A percentile compares a stretch with the other conserved stretches of the same genome.
These are phyloP conservation scores for Malus hybrid DNA, from an alignment of 331 rosid species.

Conservation along the genomic window DNA sequence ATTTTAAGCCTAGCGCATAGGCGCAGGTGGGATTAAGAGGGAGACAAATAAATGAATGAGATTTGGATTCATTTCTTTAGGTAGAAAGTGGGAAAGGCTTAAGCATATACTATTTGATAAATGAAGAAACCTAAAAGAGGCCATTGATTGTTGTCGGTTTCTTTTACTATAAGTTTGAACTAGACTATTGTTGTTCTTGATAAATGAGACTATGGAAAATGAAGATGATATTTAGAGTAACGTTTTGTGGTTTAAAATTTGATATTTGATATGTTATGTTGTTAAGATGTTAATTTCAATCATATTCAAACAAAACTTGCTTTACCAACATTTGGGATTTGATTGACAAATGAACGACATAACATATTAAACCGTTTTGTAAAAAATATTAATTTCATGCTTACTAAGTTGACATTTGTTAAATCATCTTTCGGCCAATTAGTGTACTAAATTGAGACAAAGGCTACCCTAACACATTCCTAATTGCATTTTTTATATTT, in stretches of 20 bases:
- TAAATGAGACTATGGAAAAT: not conserved
- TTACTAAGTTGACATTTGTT: not conserved
- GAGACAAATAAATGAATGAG: constrained; percentile 9
- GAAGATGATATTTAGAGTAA: not conserved
- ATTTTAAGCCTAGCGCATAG: constrained; percentile 11
- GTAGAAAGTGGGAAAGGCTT: constrained; percentile 18
- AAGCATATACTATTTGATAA: constrained; percentile 15
- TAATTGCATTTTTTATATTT: not conserved
- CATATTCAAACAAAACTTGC: not conserved
- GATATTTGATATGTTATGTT: not conserved
- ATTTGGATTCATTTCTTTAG: constrained; percentile 20
- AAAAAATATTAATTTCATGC: not conserved
- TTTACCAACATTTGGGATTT: not conserved
- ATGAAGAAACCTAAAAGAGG: constrained; percentile 18
- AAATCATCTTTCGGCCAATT: constrained; percentile 10
- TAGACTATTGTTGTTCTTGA: constrained; percentile 15
- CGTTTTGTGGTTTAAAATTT: not conserved
- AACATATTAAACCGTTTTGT: not conserved
- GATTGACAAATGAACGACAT: not conserved
- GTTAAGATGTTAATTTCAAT: not conserved
- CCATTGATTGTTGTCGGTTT: constrained; percentile 9
- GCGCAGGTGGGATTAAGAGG: constrained; percentile 11
- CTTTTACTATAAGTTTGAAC: constrained; percentile 5
- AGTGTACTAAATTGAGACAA: not conserved
- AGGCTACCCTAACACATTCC: not conserved